Percentiles rank a stretch among this genome's conserved stretches.
Conservation (phyloP, 2,329 filamentous ascomycete genomes). For the Thelonectria rubi region DNA sequence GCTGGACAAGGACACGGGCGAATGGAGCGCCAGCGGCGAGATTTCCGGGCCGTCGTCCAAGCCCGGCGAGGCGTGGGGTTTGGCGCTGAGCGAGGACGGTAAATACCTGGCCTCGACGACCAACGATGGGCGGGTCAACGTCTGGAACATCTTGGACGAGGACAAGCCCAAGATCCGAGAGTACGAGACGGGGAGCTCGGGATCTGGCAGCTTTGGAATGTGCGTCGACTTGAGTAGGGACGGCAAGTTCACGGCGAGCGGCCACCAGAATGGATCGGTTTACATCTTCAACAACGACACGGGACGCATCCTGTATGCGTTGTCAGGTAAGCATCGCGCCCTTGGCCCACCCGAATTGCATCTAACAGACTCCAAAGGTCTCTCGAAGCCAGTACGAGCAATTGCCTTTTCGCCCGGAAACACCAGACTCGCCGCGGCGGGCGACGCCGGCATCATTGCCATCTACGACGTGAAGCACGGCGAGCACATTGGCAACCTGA, state of each 20-base stretch:
- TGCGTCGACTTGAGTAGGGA: conserved; percentile 83
- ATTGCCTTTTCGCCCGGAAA: conserved; percentile 89
- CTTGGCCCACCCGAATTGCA: background rate
- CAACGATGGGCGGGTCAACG: conserved; percentile 86
- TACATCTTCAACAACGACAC: conserved; percentile 97
- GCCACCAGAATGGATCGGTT: conserved; percentile 89
- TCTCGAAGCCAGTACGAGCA: conserved; percentile 85
- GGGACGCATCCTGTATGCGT: conserved; percentile 82
- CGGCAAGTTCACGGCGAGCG: conserved; percentile 86
- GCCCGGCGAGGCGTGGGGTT: conserved; percentile 83
- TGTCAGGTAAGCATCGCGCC: conserved; percentile 68
- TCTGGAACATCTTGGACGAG: conserved; percentile 77
- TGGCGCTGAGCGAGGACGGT: conserved; percentile 86
- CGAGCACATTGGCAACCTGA: conserved; percentile 87
- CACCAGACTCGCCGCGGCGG: conserved; percentile 86
- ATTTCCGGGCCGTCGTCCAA: conserved; percentile 58
- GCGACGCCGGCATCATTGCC: conserved; percentile 87
- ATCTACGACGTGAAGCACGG: conserved; percentile 93
- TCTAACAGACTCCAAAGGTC: conserved; percentile 59
- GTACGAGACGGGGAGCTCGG: conserved; percentile 78
- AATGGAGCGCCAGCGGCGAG: conserved; percentile 58
- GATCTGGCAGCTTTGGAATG: conserved; percentile 88
- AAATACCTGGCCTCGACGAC: conserved; percentile 87
- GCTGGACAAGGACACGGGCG: conserved; percentile 63
- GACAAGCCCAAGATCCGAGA: conserved; percentile 73